A percentile compares a stretch with the other conserved stretches of the same genome.
Conservation (phyloP, 169 alveolate species). For the Besnoitia besnoiti region DNA sequence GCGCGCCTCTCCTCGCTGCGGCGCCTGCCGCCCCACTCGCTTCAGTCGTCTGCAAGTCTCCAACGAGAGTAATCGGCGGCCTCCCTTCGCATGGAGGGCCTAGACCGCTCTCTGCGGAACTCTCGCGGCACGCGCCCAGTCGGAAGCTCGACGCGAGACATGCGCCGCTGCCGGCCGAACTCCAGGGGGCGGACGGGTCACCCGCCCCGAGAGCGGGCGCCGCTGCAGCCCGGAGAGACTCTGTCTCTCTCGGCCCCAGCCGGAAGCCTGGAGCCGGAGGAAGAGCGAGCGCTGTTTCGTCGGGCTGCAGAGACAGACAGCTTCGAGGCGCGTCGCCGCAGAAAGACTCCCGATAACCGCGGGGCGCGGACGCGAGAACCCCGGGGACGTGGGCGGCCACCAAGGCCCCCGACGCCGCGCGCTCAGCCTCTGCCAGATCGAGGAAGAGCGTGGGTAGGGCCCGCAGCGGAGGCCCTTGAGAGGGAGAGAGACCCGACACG, state of each 20-base stretch:
- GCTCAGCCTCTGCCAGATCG: background rate
- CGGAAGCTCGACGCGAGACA: background rate
- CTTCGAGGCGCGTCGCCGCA: too few species aligned
- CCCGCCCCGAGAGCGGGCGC: too few species aligned
- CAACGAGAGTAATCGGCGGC: background rate
- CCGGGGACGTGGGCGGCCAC: too few species aligned
- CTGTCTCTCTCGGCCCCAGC: background rate
- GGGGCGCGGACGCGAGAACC: too few species aligned
- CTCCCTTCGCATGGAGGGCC: too few species aligned
- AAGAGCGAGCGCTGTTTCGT: background rate
- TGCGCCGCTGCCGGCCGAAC: background rate
- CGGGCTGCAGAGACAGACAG: background rate
- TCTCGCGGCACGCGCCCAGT: too few species aligned
- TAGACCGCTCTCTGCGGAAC: too few species aligned
- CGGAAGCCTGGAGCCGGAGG: background rate
- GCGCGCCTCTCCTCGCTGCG: background rate
- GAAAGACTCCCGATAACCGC: too few species aligned
- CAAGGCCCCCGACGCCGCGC: background rate
- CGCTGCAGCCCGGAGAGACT: background rate
- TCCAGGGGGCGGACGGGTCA: too few species aligned
- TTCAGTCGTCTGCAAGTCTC: background rate
- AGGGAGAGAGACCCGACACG: background rate
- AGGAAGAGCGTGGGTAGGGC: background rate
- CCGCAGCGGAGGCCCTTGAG: background rate
- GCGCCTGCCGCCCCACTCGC: background rate